phyloP scores from a whole-genome alignment of 179 eudicot species.

The Amaranthus tricolor region DNA sequence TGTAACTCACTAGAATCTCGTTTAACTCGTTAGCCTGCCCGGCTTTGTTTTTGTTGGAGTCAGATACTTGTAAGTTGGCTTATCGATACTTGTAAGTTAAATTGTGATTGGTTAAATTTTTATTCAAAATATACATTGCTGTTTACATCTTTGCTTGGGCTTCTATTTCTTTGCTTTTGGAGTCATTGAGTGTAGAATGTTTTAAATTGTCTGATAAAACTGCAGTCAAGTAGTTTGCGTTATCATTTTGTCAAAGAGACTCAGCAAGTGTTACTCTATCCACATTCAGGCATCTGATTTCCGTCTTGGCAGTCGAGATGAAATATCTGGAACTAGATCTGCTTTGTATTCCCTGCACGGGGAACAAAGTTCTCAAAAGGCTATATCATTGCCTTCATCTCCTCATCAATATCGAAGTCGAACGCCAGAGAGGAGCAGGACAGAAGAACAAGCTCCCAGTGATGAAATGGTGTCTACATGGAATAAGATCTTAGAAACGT shows the following conservation, averaged over 20 bases:
- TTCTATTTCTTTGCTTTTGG: not conserved
- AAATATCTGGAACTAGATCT: constrained; percentile 52
- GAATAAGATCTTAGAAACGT: constrained; percentile 72
- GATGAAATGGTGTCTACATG: constrained; percentile 72
- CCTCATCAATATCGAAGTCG: constrained; percentile 70
- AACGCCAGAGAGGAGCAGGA: constrained; percentile 43
- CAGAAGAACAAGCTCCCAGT: constrained; percentile 34
- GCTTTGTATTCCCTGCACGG: constrained; percentile 45
- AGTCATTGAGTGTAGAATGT: too few species aligned
- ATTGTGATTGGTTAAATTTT: not conserved
- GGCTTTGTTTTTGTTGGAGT: not conserved
- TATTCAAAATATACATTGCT: not conserved
- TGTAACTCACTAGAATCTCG: not conserved
- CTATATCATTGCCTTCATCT: constrained; percentile 91
- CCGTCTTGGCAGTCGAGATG: constrained; percentile 52
- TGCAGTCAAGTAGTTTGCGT: not conserved
- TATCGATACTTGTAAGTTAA: not conserved
- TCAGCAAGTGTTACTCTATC: constrained; percentile 1
- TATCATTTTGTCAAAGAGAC: not conserved
- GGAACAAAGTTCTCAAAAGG: constrained; percentile 74
- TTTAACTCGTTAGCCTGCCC: not conserved
- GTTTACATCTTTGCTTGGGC: not conserved
- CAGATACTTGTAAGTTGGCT: not conserved
- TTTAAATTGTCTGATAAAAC: not conserved
- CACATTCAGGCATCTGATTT: constrained; percentile 48